A percentile compares a stretch with the other conserved stretches of the same genome.
Evolutionary conservation across 2,329 filamentous ascomycete species (phyloP).

Genomic region (Trichoderma lentiforme): DNA sequence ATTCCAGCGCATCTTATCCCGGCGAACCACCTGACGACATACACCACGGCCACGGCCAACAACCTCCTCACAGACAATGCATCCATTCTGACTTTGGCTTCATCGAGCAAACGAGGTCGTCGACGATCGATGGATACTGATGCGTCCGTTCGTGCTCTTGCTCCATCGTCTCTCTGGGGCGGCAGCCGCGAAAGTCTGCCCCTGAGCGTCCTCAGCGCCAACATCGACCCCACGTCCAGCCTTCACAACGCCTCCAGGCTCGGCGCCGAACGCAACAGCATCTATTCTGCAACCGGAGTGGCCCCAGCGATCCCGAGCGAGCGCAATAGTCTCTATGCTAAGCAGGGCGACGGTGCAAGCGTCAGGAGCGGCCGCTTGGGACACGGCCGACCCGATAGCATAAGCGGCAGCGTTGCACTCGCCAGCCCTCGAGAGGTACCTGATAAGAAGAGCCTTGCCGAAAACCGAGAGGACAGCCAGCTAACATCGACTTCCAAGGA

Average conservation of each 20-base stretch:
- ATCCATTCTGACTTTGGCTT: constrained; percentile 79
- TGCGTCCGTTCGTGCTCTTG: constrained; percentile 79
- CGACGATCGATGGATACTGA: constrained; percentile 81
- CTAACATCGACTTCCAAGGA: constrained; percentile 20
- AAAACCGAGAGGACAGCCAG: constrained; percentile 28
- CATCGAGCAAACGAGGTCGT: constrained; percentile 73
- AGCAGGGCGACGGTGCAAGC: constrained; percentile 69
- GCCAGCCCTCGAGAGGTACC: constrained; percentile 52
- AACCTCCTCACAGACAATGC: constrained; percentile 81
- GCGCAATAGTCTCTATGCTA: constrained; percentile 76
- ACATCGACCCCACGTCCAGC: constrained; percentile 53
- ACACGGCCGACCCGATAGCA: constrained; percentile 77
- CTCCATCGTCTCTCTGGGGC: constrained; percentile 77
- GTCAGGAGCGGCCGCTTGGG: constrained; percentile 73
- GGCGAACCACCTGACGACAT: constrained; percentile 62
- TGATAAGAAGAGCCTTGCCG: constrained; percentile 34
- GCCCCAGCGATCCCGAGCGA: constrained; percentile 67
- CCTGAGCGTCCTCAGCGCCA: constrained; percentile 72
- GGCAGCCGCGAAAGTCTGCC: constrained; percentile 78
- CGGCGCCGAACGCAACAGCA: constrained; percentile 65
- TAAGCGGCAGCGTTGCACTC: constrained; percentile 70
- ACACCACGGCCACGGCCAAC: constrained; percentile 75
- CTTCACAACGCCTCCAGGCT: constrained; percentile 48
- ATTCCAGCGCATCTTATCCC: constrained; percentile 68
- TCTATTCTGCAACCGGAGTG: constrained; percentile 74